phyloP scores from a whole-genome alignment of 768 basidiomycete genomes.

The Pholiota conissans region DNA sequence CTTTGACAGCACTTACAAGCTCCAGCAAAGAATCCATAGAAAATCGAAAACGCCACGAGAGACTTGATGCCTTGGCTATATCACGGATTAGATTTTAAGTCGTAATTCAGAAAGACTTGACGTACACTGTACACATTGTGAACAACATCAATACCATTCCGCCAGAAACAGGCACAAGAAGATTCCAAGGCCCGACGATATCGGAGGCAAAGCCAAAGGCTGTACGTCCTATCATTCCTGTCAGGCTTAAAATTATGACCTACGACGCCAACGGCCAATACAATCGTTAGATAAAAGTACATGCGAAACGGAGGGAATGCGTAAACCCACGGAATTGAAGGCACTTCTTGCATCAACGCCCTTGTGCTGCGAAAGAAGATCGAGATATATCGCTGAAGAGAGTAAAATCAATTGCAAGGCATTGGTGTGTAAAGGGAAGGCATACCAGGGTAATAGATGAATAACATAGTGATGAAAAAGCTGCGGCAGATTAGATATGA shows the following conservation, averaged over 20 bases:
- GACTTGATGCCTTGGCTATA: conserved; percentile 32
- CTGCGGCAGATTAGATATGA: conserved; percentile 15
- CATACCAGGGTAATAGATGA: conserved; percentile 40
- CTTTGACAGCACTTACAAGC: conserved; percentile 33
- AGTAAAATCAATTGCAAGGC: neutral
- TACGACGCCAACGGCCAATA: conserved; percentile 16
- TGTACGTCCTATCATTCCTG: conserved; percentile 34
- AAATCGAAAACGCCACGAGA: conserved; percentile 39
- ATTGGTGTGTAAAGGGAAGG: neutral
- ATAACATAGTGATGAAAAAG: conserved; percentile 17
- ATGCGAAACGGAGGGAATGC: neutral
- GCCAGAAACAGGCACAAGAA: conserved; percentile 33
- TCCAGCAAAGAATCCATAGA: conserved; percentile 52
- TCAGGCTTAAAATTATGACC: conserved; percentile 37
- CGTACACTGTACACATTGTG: conserved; percentile 36
- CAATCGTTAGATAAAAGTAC: conserved; percentile 13
- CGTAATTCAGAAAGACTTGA: no score
- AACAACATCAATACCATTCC: conserved; percentile 41
- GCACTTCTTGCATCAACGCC: conserved; percentile 40
- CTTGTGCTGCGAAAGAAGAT: conserved; percentile 45
- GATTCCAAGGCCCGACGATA: conserved; percentile 35
- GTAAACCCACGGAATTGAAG: conserved; percentile 45
- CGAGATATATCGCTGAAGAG: conserved; percentile 49
- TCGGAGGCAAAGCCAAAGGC: conserved; percentile 36
- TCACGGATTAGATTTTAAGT: no score